Evolutionary conservation across 2,329 filamentous ascomycete genomes (phyloP), one percentile per base, ranked within the genome.

Genomic region (Clarireedia homoeocarpa): DNA sequence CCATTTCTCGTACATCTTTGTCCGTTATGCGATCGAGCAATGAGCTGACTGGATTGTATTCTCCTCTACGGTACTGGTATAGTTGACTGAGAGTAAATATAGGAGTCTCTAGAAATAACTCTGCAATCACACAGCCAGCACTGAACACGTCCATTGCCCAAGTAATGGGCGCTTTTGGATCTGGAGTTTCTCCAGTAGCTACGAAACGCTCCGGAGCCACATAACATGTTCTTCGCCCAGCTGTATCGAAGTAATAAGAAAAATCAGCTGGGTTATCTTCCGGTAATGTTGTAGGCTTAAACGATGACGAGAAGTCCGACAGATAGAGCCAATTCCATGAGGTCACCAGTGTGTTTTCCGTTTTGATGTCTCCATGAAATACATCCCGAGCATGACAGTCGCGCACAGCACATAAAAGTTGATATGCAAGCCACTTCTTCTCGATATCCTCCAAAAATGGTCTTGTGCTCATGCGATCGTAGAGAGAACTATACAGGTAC

Each of bases 141-240:
- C 94, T 97, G 75, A 99, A 99, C 38, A 99, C 86, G 69, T 99
- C 94, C 95, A 99, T 99, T 39, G 94, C 92, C 91, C 92, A 96
- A 48, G 83, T 86, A 52, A 87, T 74, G 4, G 79, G 84, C 66
- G 84, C 73, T 74, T 82, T 75, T 69, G 82, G 70, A 55, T 85
- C 81, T 6, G 83, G 79, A 20, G 83, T 79, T 62, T 86, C 82
- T 23, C 84, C 85, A 3, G 86, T 78, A 4, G 83, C 82, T 17
- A 94, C 77, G 69, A 99, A 99, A 44, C 94, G 80, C 70, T 99
- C 95, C 1, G 94, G 94, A 0, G 95, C 95, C 27, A 99, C 77
- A 67, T 99, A 97, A 73, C 94, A 99, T 4, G 91, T 96, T 53
- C 94, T 81, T 55, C 91, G 82, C 6, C 90, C 90, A 4, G 91